These are phyloP conservation scores for Nitzschia putrida DNA, from an alignment of 108 stramenopile genomes.

Conservation along the genomic window DNA sequence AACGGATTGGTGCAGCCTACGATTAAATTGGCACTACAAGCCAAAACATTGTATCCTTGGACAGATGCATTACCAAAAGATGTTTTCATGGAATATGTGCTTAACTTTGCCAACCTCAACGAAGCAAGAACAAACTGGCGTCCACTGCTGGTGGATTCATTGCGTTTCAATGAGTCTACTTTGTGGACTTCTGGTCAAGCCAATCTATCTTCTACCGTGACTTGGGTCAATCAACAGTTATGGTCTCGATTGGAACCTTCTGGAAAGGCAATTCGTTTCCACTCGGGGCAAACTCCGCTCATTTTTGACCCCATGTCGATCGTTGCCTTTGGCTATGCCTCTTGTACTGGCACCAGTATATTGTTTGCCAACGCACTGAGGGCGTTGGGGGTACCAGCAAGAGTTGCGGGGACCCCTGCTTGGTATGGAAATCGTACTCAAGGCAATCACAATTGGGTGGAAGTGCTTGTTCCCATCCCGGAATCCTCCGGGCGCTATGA, in stretches of 20 bases:
- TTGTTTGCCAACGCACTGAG: conserved; percentile 69
- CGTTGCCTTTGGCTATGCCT: conserved; percentile 81
- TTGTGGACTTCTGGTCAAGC: conserved; percentile 24
- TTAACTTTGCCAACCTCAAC: conserved; percentile 79
- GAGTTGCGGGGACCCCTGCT: conserved; percentile 86
- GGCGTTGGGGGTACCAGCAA: conserved; percentile 71
- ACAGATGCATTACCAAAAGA: conserved; percentile 62
- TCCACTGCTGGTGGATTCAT: conserved; percentile 57
- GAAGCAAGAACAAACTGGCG: conserved; percentile 85
- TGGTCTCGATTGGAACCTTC: conserved; percentile 54
- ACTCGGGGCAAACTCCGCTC: conserved; percentile 71
- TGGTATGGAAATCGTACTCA: conserved; percentile 70
- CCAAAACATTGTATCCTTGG: conserved; percentile 65
- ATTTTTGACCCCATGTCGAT: conserved; percentile 88
- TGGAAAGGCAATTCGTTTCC: conserved; percentile 59
- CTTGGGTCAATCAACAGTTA: conserved; percentile 60
- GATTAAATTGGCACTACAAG: conserved; percentile 58
- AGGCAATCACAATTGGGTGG: conserved; percentile 94
- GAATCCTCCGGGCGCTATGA: conserved; percentile 28
- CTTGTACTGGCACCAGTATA: conserved; percentile 81
- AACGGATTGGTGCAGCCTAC: conserved; percentile 70
- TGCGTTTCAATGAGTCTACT: conserved; percentile 43
- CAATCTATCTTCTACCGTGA: conserved; percentile 48
- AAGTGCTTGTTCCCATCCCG: conserved; percentile 50
- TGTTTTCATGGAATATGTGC: conserved; percentile 80